Conservation (phyloP, 1,139 yeast species). For the Magnusiomyces sp. region DNA sequence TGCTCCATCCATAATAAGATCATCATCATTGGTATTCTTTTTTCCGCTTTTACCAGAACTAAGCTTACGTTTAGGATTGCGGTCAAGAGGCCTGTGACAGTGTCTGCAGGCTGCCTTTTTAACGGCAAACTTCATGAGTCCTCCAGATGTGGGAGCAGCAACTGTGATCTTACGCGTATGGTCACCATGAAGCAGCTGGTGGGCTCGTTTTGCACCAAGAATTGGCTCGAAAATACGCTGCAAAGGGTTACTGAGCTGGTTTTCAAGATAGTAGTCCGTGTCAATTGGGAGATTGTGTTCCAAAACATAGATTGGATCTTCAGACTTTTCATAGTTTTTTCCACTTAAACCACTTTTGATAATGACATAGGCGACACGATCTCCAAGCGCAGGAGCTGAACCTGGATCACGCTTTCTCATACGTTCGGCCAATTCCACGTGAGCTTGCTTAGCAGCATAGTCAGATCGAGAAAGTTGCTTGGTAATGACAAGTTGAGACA, state of each 20-base stretch:
- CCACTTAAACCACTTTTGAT: constrained; percentile 73
- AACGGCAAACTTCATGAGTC: constrained; percentile 84
- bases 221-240: constrained; percentile 94
- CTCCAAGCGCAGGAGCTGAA: constrained; percentile 93
- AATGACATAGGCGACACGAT: constrained; percentile 96
- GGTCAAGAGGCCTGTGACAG: constrained; percentile 73
- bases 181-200: constrained; percentile 61
- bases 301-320: constrained; percentile 88
- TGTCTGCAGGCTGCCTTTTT: constrained; percentile 82
- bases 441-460: constrained; percentile 95
- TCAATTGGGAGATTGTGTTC: constrained; percentile 92
- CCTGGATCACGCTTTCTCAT: constrained; percentile 97
- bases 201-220: constrained; percentile 76
- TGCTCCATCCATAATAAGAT: constrained; percentile 34
- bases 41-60: background rate
- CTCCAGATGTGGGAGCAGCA: constrained; percentile 58
- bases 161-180: constrained; percentile 77
- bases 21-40: background rate
- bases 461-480: constrained; percentile 86
- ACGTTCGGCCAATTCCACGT: constrained; percentile 90
- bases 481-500: constrained; percentile 89
- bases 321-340: constrained; percentile 90
- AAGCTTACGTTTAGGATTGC: constrained; percentile 24
- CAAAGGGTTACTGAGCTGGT: constrained; percentile 87
- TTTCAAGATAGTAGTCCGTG: constrained; percentile 86